Base-by-base conservation (phyloP, 495 filamentous ascomycete species). In the Hypoxylon rickii region DNA sequence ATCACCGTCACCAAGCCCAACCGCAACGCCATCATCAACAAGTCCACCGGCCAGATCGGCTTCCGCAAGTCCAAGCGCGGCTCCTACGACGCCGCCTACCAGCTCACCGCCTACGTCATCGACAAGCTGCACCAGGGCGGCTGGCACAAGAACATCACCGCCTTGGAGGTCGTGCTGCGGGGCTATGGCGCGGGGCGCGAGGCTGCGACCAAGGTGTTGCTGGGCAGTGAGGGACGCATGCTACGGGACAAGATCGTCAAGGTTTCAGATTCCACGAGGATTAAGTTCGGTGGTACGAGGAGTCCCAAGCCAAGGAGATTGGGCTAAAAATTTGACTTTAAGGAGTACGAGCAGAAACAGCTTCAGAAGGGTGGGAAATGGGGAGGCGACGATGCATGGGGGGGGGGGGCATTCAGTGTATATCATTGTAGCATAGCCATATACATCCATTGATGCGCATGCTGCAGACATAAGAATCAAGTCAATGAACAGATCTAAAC, bases 271-370 rank as follows among this genome's bases (percentile, higher is more conserved):
- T 72, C 81, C 26, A 96, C 91, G 39, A 86, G 89, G 65, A 68
- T 97, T 67, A 98, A 97, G 75, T 96, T 97, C 76, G 94, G 95
- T 74, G 95, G 94, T 65, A 91, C 90, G 54, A 88, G 92, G 71
- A 90, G 89, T 76, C 78, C 76, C 67, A 88, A 83, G 64, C 83
- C 83, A 32, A 91, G 91, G 68, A 85, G 94, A 77, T 74, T 97
- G 76, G 87, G 90, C 77, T 92, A 78, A 68, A 46, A 38, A 38
- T n/a, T n/a, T n/a, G n/a, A n/a, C n/a, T n/a, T n/a, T n/a, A n/a
- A n/a, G n/a, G n/a, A n/a, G n/a, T n/a, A n/a, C n/a, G n/a, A n/a
- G n/a, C n/a, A n/a, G n/a, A n/a, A n/a, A n/a, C n/a, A n/a, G n/a
- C n/a, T n/a, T n/a, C n/a, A n/a, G n/a, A n/a, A n/a, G n/a, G n/a